Evolutionary conservation across 1,284 basidiomycete species (phyloP).

Genomic region (Pholiota adiposa): DNA sequence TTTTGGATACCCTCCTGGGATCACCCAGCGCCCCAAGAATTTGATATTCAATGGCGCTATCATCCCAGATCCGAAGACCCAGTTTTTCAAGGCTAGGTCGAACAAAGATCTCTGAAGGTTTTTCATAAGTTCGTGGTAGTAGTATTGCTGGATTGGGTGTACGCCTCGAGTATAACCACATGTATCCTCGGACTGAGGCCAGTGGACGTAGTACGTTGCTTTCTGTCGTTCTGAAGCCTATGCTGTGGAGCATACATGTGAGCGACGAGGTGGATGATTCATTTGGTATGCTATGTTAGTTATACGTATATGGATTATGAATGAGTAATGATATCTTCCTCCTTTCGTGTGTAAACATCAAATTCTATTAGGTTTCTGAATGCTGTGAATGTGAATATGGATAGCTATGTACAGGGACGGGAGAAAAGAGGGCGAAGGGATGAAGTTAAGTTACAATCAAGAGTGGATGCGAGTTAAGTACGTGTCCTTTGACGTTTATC

Average conservation of each 20-base stretch:
- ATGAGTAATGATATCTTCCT: neutral
- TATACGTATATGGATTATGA: neutral
- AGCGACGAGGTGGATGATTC: neutral
- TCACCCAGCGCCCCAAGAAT: constrained; percentile 31
- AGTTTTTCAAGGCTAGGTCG: constrained; percentile 29
- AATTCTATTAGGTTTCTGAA: constrained; percentile 10
- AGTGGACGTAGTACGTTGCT: neutral
- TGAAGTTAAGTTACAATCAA: constrained; percentile 26
- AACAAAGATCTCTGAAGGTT: neutral
- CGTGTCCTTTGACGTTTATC: constrained; percentile 24
- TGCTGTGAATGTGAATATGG: constrained; percentile 9
- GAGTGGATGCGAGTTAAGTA: constrained; percentile 23
- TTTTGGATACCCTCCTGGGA: constrained; percentile 30
- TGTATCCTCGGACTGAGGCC: neutral
- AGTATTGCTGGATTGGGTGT: neutral
- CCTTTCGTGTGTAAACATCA: neutral
- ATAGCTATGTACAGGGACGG: constrained; percentile 19
- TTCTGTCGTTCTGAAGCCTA: neutral
- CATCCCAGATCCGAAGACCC: constrained; percentile 34
- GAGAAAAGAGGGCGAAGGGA: constrained; percentile 8
- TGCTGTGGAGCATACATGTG: neutral
- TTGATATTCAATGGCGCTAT: constrained; percentile 36
- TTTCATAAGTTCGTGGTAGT: neutral
- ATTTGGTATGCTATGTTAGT: neutral
- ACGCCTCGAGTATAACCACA: neutral